phyloP scores from a whole-genome alignment of 768 basidiomycete genomes.

The Guyanaporus albipodus region DNA sequence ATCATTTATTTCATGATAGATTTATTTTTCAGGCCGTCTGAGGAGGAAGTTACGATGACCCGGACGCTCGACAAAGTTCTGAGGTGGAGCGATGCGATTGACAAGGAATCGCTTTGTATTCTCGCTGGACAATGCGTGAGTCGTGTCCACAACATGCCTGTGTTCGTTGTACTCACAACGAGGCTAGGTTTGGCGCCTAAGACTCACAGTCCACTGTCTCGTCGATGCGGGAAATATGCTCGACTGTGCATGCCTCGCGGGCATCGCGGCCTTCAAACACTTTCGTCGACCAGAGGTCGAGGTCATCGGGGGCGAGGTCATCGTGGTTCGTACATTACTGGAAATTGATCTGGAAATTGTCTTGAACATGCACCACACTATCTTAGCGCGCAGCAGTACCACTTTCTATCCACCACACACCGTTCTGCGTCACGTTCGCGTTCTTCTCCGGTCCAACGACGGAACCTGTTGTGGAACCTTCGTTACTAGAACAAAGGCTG shows the following conservation, averaged over 20 bases:
- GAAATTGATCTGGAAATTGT: not conserved
- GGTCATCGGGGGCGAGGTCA: slow-evolving; percentile 74
- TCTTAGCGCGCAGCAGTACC: slow-evolving; percentile 87
- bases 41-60: slow-evolving; percentile 87
- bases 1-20: not conserved
- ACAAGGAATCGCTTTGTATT: slow-evolving; percentile 93
- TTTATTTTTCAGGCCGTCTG: slow-evolving; percentile 61
- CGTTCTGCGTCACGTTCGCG: slow-evolving; percentile 91
- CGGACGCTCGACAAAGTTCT: slow-evolving; percentile 94
- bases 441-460: slow-evolving; percentile 57
- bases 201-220: slow-evolving; percentile 88
- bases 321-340: slow-evolving; percentile 63
- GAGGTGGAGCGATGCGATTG: slow-evolving; percentile 83
- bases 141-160: slow-evolving; percentile 6
- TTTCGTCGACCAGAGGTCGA: too few relatives aligned
- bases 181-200: too few relatives aligned
- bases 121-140: slow-evolving; percentile 88
- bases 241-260: slow-evolving; percentile 61
- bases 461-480: slow-evolving; percentile 73
- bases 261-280: too few relatives aligned
- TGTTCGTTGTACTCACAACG: too few relatives aligned
- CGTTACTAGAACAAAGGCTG: slow-evolving; percentile 70
- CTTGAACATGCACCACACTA: slow-evolving; percentile 39
- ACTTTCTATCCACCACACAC: slow-evolving; percentile 88
- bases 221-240: slow-evolving; percentile 90